These are phyloP conservation scores for Thalassiosira profunda DNA, from an alignment of 108 stramenopile genomes.

Conservation along the genomic window DNA sequence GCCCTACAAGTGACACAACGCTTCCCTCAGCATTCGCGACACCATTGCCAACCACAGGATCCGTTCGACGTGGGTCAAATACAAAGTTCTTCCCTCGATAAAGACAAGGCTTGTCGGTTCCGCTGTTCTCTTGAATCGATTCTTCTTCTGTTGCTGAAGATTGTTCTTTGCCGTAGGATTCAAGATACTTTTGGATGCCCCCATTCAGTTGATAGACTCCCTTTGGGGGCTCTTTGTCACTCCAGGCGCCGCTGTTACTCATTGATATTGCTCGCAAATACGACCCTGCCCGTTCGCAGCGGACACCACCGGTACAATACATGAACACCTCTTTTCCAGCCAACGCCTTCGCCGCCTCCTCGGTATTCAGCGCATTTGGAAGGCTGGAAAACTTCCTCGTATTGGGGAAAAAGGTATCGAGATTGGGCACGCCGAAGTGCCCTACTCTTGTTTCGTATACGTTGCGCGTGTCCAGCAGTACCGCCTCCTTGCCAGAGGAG, in stretches of 20 bases:
- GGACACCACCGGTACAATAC: conserved; percentile 69
- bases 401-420: conserved; percentile 65
- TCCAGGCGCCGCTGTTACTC: conserved; percentile 43
- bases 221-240: conserved; percentile 40
- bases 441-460: conserved; percentile 82
- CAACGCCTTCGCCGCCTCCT: conserved; percentile 45
- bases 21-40: conserved; percentile 51
- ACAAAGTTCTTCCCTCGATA: conserved; percentile 91
- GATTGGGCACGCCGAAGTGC: conserved; percentile 64
- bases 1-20: conserved; percentile 50
- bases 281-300: conserved; percentile 81
- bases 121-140: too few species aligned
- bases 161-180: conserved; percentile 37
- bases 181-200: conserved; percentile 84
- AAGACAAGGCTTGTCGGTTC: conserved; percentile 35
- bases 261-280: conserved; percentile 66
- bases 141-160: background rate
- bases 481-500: conserved; percentile 23
- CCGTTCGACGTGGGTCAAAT: conserved; percentile 81
- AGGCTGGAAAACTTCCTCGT: conserved; percentile 89
- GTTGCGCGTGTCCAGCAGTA: conserved; percentile 82
- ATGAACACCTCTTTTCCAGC: conserved; percentile 73
- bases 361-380: conserved; percentile 59
- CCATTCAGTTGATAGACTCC: conserved; percentile 78
- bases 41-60: conserved; percentile 46